phyloP scores from a whole-genome alignment of 2,329 filamentous ascomycete species.

The Alternaria viburni region DNA sequence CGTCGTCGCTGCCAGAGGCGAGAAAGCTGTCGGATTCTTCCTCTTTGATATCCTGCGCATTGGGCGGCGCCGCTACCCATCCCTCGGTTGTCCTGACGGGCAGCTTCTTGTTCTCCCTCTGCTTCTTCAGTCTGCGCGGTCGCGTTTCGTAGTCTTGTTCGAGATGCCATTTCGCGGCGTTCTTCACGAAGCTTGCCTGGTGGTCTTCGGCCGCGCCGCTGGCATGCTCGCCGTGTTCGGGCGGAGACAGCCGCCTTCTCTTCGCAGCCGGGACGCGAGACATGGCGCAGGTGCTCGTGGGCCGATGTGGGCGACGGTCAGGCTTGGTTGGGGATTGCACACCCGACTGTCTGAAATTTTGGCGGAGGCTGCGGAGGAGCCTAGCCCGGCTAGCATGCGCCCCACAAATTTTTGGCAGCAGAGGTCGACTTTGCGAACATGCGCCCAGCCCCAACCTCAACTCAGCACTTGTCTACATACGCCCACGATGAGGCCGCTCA shows the following conservation, averaged over 20 bases:
- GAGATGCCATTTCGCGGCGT: conserved; percentile 83
- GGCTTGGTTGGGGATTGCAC: neutral
- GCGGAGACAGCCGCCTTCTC: conserved; percentile 47
- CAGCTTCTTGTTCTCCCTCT: conserved; percentile 74
- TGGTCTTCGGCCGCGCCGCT: conserved; percentile 23
- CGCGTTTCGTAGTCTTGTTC: conserved; percentile 89
- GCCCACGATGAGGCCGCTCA: conserved; percentile 73
- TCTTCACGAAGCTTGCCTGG: conserved; percentile 69
- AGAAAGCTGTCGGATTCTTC: conserved; percentile 70
- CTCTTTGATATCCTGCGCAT: conserved; percentile 54
- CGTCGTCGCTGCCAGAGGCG: conserved; percentile 59
- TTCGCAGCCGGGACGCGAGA: conserved; percentile 46
- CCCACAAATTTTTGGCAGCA: conserved; percentile 19
- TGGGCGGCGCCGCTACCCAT: conserved; percentile 63
- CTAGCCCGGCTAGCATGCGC: conserved; percentile 11
- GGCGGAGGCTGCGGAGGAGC: conserved; percentile 25
- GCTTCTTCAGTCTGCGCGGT: conserved; percentile 75
- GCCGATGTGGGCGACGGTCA: neutral
- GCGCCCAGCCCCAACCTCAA: conserved; percentile 20
- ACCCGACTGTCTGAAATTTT: conserved; percentile 29
- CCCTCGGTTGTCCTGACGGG: conserved; percentile 89
- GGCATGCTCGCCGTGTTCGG: conserved; percentile 30
- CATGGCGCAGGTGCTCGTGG: conserved; percentile 25
- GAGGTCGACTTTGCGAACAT: conserved; percentile 17
- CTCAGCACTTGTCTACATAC: conserved; percentile 3